Conservation (phyloP, 2,329 filamentous ascomycete genomes). For the Hypoxylon rubiginosum region DNA sequence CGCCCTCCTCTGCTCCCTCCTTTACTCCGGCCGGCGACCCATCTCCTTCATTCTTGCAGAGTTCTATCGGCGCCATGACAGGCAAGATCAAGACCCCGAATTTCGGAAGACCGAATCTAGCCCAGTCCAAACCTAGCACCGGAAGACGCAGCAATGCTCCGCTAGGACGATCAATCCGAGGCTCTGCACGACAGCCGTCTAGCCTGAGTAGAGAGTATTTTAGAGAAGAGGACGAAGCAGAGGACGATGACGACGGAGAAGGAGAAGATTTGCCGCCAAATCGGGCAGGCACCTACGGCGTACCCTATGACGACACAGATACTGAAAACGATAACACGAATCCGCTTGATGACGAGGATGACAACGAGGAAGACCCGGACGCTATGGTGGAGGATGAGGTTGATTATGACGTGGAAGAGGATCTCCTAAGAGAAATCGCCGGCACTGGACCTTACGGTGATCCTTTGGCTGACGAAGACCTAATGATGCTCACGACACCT, state of each 20-base stretch:
- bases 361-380: constrained; percentile 46
- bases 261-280: constrained; percentile 52
- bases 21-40: constrained; percentile 70
- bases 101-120: constrained; percentile 54
- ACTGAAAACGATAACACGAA: constrained; percentile 49
- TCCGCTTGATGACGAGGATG: constrained; percentile 56
- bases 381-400: constrained; percentile 48
- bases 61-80: constrained; percentile 63
- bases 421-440: constrained; percentile 51
- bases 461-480: constrained; percentile 57
- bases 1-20: constrained; percentile 63
- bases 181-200: constrained; percentile 62
- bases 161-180: constrained; percentile 63
- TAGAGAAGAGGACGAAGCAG: constrained; percentile 52
- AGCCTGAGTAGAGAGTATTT: constrained; percentile 63
- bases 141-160: constrained; percentile 58
- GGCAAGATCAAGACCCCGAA: constrained; percentile 56
- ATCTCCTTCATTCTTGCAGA: constrained; percentile 67
- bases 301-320: constrained; percentile 54
- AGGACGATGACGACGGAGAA: constrained; percentile 57
- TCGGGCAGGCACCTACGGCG: constrained; percentile 50
- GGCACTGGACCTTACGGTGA: constrained; percentile 47
- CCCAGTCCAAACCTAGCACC: constrained; percentile 51
- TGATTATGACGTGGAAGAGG: constrained; percentile 55
- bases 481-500: constrained; percentile 69